Conservation (phyloP, 257 asterid genomes). For the Scutellaria baicalensis region DNA sequence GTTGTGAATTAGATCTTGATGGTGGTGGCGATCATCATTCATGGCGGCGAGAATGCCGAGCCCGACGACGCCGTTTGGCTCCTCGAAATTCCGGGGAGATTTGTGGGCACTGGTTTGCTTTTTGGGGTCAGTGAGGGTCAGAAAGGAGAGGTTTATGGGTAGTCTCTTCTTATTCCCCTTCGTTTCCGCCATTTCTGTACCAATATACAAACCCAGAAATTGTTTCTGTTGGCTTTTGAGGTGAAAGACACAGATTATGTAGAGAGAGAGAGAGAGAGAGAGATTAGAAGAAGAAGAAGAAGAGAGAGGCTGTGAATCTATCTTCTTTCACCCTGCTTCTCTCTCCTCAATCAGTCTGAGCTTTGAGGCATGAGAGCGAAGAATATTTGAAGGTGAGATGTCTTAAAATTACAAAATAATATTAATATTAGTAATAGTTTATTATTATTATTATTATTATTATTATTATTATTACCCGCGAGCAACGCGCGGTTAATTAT, state of each 20-base stretch:
- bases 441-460: too few relatives aligned
- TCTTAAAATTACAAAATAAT: not conserved
- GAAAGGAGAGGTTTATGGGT: conserved; percentile 52
- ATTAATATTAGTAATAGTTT: not conserved
- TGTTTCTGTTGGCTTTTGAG: not conserved
- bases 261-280: conserved; percentile 12
- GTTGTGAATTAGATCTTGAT: conserved; percentile 22
- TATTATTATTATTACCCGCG: too few relatives aligned
- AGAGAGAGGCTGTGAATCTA: not conserved
- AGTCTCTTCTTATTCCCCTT: conserved; percentile 39
- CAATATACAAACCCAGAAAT: not conserved
- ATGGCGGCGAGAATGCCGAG: conserved; percentile 75
- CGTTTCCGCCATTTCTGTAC: conserved; percentile 34
- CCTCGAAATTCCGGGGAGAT: conserved; percentile 45
- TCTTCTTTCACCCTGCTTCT: conserved; percentile 6
- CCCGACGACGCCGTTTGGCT: conserved; percentile 72
- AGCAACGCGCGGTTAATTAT: too few relatives aligned
- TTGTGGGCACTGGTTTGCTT: conserved; percentile 22
- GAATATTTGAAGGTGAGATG: conserved; percentile 1
- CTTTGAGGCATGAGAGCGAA: conserved; percentile 11
- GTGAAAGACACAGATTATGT: not conserved
- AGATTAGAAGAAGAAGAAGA: not conserved
- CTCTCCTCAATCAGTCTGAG: conserved; percentile 14
- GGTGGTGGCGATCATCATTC: conserved; percentile 14
- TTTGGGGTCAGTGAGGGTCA: conserved; percentile 30